phyloP scores from a whole-genome alignment of 2,329 filamentous ascomycete species.

The Colletotrichum filicis region DNA sequence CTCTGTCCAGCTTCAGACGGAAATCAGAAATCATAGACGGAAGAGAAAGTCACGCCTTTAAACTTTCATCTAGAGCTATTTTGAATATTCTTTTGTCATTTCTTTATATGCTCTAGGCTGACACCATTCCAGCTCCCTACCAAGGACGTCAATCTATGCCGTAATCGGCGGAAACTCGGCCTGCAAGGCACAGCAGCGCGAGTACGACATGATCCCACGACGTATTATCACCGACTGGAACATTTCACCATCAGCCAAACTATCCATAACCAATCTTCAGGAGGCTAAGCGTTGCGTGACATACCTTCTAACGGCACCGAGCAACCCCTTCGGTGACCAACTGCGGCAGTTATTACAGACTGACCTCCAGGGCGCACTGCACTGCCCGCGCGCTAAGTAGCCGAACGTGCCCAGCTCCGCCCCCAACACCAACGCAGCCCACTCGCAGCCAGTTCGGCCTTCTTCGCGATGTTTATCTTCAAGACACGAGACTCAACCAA shows the following conservation, averaged over 20 bases:
- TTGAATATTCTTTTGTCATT: too few relatives aligned
- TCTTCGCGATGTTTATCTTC: background rate
- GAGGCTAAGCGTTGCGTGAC: background rate
- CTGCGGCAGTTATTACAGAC: background rate
- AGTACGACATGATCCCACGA: background rate
- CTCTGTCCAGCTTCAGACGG: background rate
- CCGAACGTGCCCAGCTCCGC: conserved; percentile 5
- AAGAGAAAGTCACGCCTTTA: background rate
- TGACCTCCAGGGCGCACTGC: background rate
- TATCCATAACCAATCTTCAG: background rate
- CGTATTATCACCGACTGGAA: background rate
- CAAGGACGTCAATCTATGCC: background rate
- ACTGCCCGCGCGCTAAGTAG: conserved; percentile 7
- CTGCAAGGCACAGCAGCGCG: background rate
- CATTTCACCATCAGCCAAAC: background rate
- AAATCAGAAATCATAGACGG: background rate
- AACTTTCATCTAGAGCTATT: too few relatives aligned
- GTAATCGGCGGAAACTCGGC: background rate
- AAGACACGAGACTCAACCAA: background rate
- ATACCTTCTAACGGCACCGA: background rate
- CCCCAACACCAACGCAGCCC: background rate
- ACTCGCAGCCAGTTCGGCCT: background rate
- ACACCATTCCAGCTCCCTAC: background rate
- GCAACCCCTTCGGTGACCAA: background rate
- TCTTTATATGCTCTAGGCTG: background rate